These are phyloP conservation scores for Coemansia sp. DNA, from an alignment of 192 early-diverging fungal species.

Conservation along the genomic window DNA sequence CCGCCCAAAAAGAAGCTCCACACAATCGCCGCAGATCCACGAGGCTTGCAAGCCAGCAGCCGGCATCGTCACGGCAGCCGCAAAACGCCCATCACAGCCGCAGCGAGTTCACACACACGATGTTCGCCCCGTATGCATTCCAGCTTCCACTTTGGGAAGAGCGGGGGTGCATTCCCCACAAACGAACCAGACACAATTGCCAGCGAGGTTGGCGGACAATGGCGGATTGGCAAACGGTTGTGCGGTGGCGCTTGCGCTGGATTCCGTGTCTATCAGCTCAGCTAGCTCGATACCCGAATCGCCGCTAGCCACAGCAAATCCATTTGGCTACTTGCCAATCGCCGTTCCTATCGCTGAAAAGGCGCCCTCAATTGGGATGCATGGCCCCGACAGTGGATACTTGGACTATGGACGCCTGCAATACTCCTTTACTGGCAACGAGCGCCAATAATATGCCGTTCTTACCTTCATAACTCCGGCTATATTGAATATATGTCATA, in stretches of 20 bases:
- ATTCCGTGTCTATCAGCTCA: constrained; percentile 28
- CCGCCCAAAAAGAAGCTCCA: neutral
- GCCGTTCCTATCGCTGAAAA: constrained; percentile 12
- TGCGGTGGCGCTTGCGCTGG: constrained; percentile 12
- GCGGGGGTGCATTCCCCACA: neutral
- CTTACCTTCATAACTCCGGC: neutral
- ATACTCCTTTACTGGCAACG: neutral
- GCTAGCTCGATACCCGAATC: constrained; percentile 26
- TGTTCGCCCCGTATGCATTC: neutral
- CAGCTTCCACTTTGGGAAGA: neutral
- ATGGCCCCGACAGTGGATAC: neutral
- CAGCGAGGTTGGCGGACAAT: neutral
- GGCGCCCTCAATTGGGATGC: neutral
- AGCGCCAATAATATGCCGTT: neutral
- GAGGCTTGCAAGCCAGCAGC: neutral
- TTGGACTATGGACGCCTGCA: neutral
- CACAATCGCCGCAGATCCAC: neutral
- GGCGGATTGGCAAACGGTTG: neutral
- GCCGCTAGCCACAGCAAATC: constrained; percentile 1
- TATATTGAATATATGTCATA: neutral
- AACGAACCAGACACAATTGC: neutral
- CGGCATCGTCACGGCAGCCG: neutral
- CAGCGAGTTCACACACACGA: neutral
- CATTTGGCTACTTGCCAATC: constrained; percentile 24
- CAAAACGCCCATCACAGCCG: neutral